Evolutionary conservation across 73 alveolate genomes (phyloP).

Genomic region (Paramecium pentaurelia): DNA sequence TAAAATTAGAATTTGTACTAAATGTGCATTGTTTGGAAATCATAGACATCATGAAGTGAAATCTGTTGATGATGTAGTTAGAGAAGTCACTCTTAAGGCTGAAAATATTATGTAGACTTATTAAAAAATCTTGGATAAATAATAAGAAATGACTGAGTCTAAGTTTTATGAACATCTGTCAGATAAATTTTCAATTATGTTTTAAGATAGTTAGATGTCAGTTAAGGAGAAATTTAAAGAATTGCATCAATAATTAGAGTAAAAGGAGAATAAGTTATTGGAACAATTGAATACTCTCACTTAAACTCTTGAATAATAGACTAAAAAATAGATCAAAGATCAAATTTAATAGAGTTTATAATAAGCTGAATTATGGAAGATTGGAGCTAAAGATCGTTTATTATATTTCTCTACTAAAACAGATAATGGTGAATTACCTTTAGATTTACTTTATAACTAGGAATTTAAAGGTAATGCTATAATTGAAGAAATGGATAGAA

Average conservation of each 20-base stretch:
- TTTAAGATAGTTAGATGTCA: neutral
- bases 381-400: neutral
- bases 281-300: neutral
- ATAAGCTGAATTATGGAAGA: slow-evolving; percentile 29
- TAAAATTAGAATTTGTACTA: slow-evolving; percentile 81
- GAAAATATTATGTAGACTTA: slow-evolving; percentile 77
- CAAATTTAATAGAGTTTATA: neutral
- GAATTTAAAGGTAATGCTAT: slow-evolving; percentile 15
- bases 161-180: neutral
- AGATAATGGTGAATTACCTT: slow-evolving; percentile 25
- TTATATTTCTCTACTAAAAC: slow-evolving; percentile 17
- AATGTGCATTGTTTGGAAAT: slow-evolving; percentile 89
- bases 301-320: neutral
- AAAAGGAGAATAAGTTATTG: neutral
- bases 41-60: slow-evolving; percentile 90
- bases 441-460: neutral
- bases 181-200: neutral
- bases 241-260: neutral
- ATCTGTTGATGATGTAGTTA: slow-evolving; percentile 83
- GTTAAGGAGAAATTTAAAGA: slow-evolving; percentile 17
- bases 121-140: slow-evolving; percentile 68
- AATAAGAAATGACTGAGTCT: neutral
- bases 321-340: slow-evolving; percentile 27
- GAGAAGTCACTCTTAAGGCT: slow-evolving; percentile 82
- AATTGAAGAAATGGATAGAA: slow-evolving; percentile 6